Evolutionary conservation across 768 basidiomycete genomes (phyloP).

Genomic region (Lentinula aciculospora): DNA sequence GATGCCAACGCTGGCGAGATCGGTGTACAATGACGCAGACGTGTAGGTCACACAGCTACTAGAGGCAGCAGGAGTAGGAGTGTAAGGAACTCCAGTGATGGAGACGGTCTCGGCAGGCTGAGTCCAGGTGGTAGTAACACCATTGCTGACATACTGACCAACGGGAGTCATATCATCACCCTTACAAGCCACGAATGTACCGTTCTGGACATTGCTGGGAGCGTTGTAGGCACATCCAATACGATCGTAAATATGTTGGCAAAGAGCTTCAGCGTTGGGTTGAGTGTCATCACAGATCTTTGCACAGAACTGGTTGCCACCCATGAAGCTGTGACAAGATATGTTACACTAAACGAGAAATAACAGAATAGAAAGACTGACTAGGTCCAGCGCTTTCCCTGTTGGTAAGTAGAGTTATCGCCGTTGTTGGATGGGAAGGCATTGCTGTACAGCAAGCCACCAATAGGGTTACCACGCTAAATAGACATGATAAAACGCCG

Average conservation of each 20-base stretch:
- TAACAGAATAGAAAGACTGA: conserved; percentile 16
- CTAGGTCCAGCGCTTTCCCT: conserved; percentile 47
- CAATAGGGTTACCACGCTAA: conserved; percentile 54
- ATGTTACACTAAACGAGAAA: neutral
- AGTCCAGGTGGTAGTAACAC: conserved; percentile 13
- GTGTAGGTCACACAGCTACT: conserved; percentile 15
- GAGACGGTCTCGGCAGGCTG: conserved; percentile 20
- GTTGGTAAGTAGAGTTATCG: conserved; percentile 30
- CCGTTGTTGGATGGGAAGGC: conserved; percentile 29
- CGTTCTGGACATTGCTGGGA: conserved; percentile 37
- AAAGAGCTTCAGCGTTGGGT: conserved; percentile 31
- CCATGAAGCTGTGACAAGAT: conserved; percentile 42
- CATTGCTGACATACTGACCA: conserved; percentile 36
- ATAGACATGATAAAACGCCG: neutral
- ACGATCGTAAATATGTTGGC: conserved; percentile 36
- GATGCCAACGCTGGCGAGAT: conserved; percentile 7
- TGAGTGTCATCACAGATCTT: conserved; percentile 49
- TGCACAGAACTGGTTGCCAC: conserved; percentile 40
- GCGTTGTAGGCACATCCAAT: conserved; percentile 54
- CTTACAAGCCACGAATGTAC: conserved; percentile 42
- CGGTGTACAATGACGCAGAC: conserved; percentile 13
- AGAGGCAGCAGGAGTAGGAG: conserved; percentile 16
- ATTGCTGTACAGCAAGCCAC: conserved; percentile 46
- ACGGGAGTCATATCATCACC: conserved; percentile 41
- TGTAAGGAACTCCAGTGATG: conserved; percentile 18